Base-by-base conservation (phyloP, 2,329 filamentous ascomycete species). In the Periconia digitata region DNA sequence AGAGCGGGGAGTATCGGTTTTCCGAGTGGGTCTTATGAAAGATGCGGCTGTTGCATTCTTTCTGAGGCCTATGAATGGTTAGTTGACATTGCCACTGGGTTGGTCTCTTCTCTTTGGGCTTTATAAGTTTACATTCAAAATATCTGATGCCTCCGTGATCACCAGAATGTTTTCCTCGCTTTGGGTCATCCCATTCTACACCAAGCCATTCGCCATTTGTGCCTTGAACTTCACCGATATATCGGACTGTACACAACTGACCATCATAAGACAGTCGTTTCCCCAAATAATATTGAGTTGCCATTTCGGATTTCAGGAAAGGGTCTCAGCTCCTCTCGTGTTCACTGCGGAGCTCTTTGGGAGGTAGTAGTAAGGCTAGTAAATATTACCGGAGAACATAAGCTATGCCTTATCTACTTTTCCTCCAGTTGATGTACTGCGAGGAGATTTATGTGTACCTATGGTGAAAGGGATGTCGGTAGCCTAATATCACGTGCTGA, bases 141-240 rank as follows among this genome's bases (percentile, higher is more conserved):
- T 96, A 96, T 53, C 82, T 84, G 53, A 81, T 78, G 50, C 87
- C 90, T 55, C 87, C 85, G 72, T 95, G 85, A 51, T 86, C 85
- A 50, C 94, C 94, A 63, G 92, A 83, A 72, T 99, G 92, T 76
- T 96, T 97, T 52, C 94, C 94, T 62, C 92, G 82, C 32, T 78
- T 80, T 47, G 85, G 76, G 69, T 96, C 89, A 72, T 97, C 92
- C 94, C 94, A 99, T 79, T 99, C 94, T 40, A 97, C 90, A 40
- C 94, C 94, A 27, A 97, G 80, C 92, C 92, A 97, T 54, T 81
- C 77, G 41, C 90, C 89, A 37, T 82, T 79, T 8, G 90, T 92
- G 58, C 87, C 89, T 43, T 83, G 79, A 7, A 97, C 87, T 27
- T 80, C 71, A 38, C 94, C 94, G 52, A 89, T 74, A 66, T 92